Evolutionary conservation across 2,329 filamentous ascomycete genomes (phyloP).

Genomic region (Ascochyta fabae): DNA sequence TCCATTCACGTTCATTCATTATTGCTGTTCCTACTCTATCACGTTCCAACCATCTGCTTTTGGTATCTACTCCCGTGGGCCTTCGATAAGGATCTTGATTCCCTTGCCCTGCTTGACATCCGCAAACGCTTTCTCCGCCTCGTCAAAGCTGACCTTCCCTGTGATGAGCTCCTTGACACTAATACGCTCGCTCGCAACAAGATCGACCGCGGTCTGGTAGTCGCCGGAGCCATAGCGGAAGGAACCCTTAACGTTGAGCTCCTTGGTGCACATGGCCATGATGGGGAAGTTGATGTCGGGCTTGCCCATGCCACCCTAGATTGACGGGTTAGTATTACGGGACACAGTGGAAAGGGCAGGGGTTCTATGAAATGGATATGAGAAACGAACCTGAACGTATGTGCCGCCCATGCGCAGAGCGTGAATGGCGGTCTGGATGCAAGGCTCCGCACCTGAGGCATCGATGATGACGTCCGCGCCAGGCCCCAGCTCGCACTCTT

Average conservation of each 20-base stretch:
- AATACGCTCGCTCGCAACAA: conserved; percentile 75
- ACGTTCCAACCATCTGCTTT: neutral
- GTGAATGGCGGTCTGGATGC: conserved; percentile 58
- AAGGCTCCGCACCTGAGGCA: conserved; percentile 56
- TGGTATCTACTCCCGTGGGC: conserved; percentile 39
- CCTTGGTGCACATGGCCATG: conserved; percentile 86
- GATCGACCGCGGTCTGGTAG: conserved; percentile 80
- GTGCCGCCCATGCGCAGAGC: conserved; percentile 57
- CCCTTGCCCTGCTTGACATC: conserved; percentile 85
- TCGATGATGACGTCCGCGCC: conserved; percentile 59
- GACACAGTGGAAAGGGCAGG: neutral
- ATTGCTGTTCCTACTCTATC: too few species aligned
- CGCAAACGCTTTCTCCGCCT: conserved; percentile 85
- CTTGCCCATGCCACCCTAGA: conserved; percentile 77
- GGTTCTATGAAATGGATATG: neutral
- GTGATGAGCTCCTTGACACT: conserved; percentile 80
- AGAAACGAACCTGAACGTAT: conserved; percentile 50
- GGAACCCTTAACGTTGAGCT: conserved; percentile 83
- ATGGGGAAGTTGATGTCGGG: conserved; percentile 90
- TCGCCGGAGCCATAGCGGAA: conserved; percentile 91
- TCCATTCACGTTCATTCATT: too few species aligned
- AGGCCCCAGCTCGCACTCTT: conserved; percentile 65
- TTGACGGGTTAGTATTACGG: neutral
- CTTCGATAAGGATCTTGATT: conserved; percentile 67
- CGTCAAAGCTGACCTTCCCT: conserved; percentile 75